Base-by-base conservation (phyloP, 2,329 filamentous ascomycete species). In the Daldinia sp. region DNA sequence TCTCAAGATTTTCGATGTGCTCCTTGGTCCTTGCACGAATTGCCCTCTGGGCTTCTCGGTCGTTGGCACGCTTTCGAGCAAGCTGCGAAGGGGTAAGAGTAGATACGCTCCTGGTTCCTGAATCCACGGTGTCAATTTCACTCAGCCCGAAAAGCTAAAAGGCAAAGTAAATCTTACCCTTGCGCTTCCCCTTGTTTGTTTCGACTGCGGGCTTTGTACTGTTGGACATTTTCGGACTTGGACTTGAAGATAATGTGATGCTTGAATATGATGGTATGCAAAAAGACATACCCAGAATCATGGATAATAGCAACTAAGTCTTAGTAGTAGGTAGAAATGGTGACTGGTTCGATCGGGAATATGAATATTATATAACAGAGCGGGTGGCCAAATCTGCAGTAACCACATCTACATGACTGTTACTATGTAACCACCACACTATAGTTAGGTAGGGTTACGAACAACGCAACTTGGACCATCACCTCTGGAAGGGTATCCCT, bases 51-150 rank as follows among this genome's bases (percentile, higher is more conserved):
- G 94, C 94, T 80, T 97, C 93, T 69, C 94, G 89, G 79, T 97
- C 94, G 82, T 97, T 97, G 76, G 93, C 93, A 71, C 94, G 87
- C 84, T 97, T 98, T 80, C 94, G 92, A 33, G 92, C 93, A 66
- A 97, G 87, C 81, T 97, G 94, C 69, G 94, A 92, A 5, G 93
- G 92, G 10, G 93, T 97, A 77, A 97, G 86, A 76, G 92, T 95
- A 71, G 93, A 93, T 63, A 97, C 94, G 71, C 92, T 94, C 73
- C 93, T 89, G 66, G 91, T 87, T 54, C 87, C 87, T 86, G 18
- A 13, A 28, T 20, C 61, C 35, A 26, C n/a, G 23, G 2, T n/a
- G 70, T 75, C 50, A 74, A 26, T 13, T 53, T 26, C 20, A 18
- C 1, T 12, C 23, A 18, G 1, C n/a, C 28, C 4, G 18, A 15